Base-by-base conservation (phyloP, 176 grass and related monocot species). In the Phoenix roebelenii region DNA sequence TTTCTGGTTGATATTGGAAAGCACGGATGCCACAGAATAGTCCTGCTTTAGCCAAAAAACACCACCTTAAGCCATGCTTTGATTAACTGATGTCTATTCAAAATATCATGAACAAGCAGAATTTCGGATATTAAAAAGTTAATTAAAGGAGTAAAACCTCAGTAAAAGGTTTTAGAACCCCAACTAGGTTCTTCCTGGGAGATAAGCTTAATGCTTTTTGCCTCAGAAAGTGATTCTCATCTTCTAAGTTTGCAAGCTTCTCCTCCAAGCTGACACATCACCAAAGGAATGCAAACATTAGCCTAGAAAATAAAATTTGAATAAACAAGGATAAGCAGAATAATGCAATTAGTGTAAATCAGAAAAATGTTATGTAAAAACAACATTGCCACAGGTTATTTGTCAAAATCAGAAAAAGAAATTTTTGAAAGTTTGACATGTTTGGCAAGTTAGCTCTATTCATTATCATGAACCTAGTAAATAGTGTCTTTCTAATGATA, bases 151-250 rank as follows among this genome's bases (percentile, higher is more conserved):
- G 61, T 77, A 79, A 17, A 58, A 98, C 87, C 87, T 97, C 81
- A 58, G 87, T 87, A 22, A 82, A 74, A 35, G 64, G 22, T 72
- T 81, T 97, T 63, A 80, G 55, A 67, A 55, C 32, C 28, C 51
- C 63, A 59, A 77, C 23, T 48, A 68, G 55, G 69, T 81, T 83
- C 70, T 77, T 78, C 28, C 72, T 22, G 29, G 80, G 63, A 57
- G 82, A 75, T 61, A 77, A 67, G 66, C 64, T 78, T 61, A 82
- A 72, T 39, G 87, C 76, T 68, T 88, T 88, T 74, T 97, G 81
- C 60, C 83, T 91, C 48, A 97, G 78, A 74, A 97, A 74, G 57
- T 80, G 92, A 58, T 91, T 97, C 76, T 97, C 92, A 70, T 83
- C 84, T 88, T 97, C 77, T 66, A 91, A 67, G 65, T 76, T 91